Evolutionary conservation across 2,329 filamentous ascomycete species (phyloP), one percentile per base, ranked within the genome.

Genomic region (Dactylellina cionopaga): DNA sequence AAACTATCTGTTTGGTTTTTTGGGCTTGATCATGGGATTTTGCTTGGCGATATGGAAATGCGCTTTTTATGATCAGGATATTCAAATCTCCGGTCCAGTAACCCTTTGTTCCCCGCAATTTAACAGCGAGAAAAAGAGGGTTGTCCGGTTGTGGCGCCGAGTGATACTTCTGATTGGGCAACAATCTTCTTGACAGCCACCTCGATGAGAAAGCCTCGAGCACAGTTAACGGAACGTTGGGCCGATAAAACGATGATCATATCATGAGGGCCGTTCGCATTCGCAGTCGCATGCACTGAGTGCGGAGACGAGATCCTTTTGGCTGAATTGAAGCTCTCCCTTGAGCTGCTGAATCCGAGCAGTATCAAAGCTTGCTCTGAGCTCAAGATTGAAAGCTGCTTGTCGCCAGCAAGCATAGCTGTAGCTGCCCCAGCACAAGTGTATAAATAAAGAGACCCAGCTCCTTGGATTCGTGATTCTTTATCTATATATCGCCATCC

Each of bases 361-460:
- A n/a, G n/a, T n/a, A n/a, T n/a, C n/a, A n/a, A n/a, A n/a, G n/a
- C n/a, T n/a, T n/a, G n/a, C n/a, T n/a, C 17, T 35, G 17, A 69
- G 52, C 3, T 33, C 15, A 33, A 24, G 41, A 27, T 65, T 25
- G n/a, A n/a, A n/a, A n/a, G n/a, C n/a, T n/a, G n/a, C n/a, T n/a
- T n/a, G n/a, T n/a, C n/a, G n/a, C n/a, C n/a, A n/a, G n/a, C n/a
- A n/a, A n/a, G n/a, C n/a, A 49, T 39, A 7, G 5, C 2, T n/a
- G 25, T 19, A 54, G 29, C 22, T 54, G 46, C 29, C 39, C 39
- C 19, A 17, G 27, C 22, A 15, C n/a, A n/a, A 49, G 39, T 49
- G 35, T 70, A 70, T 70, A 70, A 70, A 70, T 62, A 70, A 29
- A 55, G 46, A n/a, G 37, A 47, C 31, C 37, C 11, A 41, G 25